A percentile compares a stretch with the other conserved stretches of the same genome.
Evolutionary conservation across 352 stramenopile species (phyloP).

Genomic region (Halophytophthora batemanensis): DNA sequence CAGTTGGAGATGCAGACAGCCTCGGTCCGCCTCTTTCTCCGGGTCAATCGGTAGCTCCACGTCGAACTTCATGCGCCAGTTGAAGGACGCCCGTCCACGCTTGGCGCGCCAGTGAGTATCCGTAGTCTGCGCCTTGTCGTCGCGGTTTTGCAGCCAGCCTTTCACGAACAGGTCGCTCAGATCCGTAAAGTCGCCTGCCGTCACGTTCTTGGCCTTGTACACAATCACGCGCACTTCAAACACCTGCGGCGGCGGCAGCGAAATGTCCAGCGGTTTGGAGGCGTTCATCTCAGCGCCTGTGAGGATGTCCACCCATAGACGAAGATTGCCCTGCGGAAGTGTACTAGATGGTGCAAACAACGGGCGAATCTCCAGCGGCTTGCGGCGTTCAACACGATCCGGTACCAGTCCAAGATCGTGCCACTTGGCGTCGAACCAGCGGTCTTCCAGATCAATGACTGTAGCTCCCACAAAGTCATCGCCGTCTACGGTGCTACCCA

Average conservation of each 20-base stretch:
- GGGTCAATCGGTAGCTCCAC: constrained; percentile 75
- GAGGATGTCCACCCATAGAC: constrained; percentile 90
- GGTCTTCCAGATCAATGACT: constrained; percentile 91
- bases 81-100: constrained; percentile 85
- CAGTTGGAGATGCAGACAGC: constrained; percentile 71
- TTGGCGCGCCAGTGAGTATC: constrained; percentile 91
- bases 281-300: constrained; percentile 61
- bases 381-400: constrained; percentile 36
- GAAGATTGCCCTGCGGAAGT: constrained; percentile 63
- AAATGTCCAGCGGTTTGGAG: constrained; percentile 76
- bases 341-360: constrained; percentile 73
- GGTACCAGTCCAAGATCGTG: constrained; percentile 55
- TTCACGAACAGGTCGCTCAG: constrained; percentile 91
- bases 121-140: constrained; percentile 73
- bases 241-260: constrained; percentile 56
- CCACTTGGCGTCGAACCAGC: constrained; percentile 89
- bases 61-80: constrained; percentile 92
- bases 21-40: constrained; percentile 65
- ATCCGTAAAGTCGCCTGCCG: constrained; percentile 76
- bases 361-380: constrained; percentile 61
- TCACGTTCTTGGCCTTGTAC: constrained; percentile 90
- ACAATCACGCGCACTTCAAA: constrained; percentile 92
- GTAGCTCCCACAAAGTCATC: constrained; percentile 92
- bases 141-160: constrained; percentile 80
- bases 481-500: constrained; percentile 45